A percentile compares a stretch with the other conserved stretches of the same genome.
Evolutionary conservation across 495 filamentous ascomycete species (phyloP).

Genomic region (Cryomyces minteri): DNA sequence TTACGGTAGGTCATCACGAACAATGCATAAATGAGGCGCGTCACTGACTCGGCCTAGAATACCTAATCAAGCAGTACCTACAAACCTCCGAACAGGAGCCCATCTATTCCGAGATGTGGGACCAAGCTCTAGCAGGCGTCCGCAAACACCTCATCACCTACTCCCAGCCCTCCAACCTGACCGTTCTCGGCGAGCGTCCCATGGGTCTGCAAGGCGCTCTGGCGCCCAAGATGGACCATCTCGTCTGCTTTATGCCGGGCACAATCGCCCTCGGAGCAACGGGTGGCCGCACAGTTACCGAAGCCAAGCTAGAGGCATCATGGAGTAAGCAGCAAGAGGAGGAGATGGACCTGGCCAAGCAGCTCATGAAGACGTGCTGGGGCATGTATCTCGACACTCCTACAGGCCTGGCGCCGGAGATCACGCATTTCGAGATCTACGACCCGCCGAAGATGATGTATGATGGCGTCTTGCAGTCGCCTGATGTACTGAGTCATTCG

Average conservation of each 20-base stretch:
- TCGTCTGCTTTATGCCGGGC: constrained; percentile 94
- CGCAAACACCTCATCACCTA: constrained; percentile 86
- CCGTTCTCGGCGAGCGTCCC: constrained; percentile 74
- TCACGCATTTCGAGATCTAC: constrained; percentile 68
- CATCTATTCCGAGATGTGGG: constrained; percentile 84
- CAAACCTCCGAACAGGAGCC: constrained; percentile 78
- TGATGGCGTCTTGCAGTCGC: constrained; percentile 19
- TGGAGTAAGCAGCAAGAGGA: constrained; percentile 72
- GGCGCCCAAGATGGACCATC: constrained; percentile 90
- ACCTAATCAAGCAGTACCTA: constrained; percentile 90
- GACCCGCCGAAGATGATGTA: constrained; percentile 38
- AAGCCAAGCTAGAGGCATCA: constrained; percentile 46
- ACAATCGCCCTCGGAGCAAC: constrained; percentile 85
- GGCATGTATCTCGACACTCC: constrained; percentile 79
- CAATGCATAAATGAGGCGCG: neutral
- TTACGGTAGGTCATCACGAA: constrained; percentile 40
- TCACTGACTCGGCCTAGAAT: constrained; percentile 32
- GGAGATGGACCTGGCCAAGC: constrained; percentile 65
- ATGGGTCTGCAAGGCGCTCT: constrained; percentile 44
- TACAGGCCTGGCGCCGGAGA: constrained; percentile 83
- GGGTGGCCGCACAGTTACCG: constrained; percentile 49
- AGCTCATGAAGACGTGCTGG: constrained; percentile 95
- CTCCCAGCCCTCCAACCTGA: constrained; percentile 58
- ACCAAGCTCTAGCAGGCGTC: constrained; percentile 67
- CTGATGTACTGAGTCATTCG: constrained; percentile 15